Evolutionary conservation across 116 monocot species (phyloP).

Genomic region (Zostera marina): DNA sequence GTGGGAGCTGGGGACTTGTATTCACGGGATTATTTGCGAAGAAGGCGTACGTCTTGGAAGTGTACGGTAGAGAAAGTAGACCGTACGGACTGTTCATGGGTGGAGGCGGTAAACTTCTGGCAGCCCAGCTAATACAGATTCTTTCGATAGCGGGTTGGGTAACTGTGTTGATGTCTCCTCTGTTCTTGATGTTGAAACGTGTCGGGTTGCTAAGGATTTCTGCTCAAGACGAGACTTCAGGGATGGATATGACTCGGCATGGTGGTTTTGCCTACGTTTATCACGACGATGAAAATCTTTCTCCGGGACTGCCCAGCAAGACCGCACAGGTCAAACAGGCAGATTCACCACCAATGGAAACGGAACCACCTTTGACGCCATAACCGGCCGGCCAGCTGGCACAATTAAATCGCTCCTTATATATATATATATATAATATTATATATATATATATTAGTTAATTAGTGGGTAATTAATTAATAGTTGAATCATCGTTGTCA

Average conservation of each 20-base stretch:
- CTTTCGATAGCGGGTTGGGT: conserved; percentile 40
- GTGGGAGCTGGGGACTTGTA: conserved; percentile 33
- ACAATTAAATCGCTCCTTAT: too few relatives aligned
- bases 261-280: conserved; percentile 12
- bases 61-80: conserved; percentile 11
- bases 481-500: too few relatives aligned
- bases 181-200: conserved; percentile 6
- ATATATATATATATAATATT: too few relatives aligned
- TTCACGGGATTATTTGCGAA: conserved; percentile 34
- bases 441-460: too few relatives aligned
- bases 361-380: too few relatives aligned
- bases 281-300: neutral
- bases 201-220: conserved; percentile 11
- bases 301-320: too few relatives aligned
- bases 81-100: conserved; percentile 13
- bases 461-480: too few relatives aligned
- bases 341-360: too few relatives aligned
- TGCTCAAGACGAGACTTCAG: conserved; percentile 6
- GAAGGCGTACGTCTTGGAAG: conserved; percentile 11
- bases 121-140: conserved; percentile 8
- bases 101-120: conserved; percentile 7
- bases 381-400: too few relatives aligned
- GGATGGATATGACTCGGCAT: conserved; percentile 13
- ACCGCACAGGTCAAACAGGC: too few relatives aligned
- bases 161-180: conserved; percentile 46